These are phyloP conservation scores for Neurospora sp. DNA, from an alignment of 495 filamentous ascomycete species.

Conservation along the genomic window DNA sequence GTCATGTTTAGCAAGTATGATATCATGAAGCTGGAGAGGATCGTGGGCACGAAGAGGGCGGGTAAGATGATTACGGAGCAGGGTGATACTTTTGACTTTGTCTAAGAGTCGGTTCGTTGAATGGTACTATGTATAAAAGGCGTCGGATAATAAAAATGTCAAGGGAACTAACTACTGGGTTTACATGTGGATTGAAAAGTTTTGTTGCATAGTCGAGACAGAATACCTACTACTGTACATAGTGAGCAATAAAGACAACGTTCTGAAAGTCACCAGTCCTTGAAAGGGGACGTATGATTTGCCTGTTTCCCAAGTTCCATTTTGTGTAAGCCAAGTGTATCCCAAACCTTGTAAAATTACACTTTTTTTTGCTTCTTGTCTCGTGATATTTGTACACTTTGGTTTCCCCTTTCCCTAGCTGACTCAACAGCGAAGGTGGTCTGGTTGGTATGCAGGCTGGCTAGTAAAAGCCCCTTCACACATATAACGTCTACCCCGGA, in stretches of 20 bases:
- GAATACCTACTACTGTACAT: not conserved
- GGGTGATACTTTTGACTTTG: constrained; percentile 87
- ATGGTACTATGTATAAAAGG: not conserved
- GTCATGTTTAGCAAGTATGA: constrained; percentile 84
- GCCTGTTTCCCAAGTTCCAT: not conserved
- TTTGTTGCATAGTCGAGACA: not conserved
- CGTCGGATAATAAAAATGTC: not conserved
- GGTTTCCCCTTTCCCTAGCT: not conserved
- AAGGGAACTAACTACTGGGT: not conserved
- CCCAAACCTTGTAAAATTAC: not conserved
- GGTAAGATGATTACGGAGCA: constrained; percentile 64
- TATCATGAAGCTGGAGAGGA: constrained; percentile 73
- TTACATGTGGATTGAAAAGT: not conserved
- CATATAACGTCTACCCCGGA: not conserved
- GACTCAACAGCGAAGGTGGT: not conserved
- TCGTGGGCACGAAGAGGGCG: constrained; percentile 71
- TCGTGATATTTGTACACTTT: not conserved
- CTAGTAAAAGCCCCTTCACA: not conserved
- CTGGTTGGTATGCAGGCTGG: not conserved
- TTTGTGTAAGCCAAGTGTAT: not conserved
- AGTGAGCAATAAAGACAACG: not conserved
- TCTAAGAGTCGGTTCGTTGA: constrained; percentile 6
- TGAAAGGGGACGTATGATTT: not conserved
- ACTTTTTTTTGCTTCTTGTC: not conserved
- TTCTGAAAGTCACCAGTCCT: not conserved